A percentile compares a stretch with the other conserved stretches of the same genome.
Evolutionary conservation across 805 yeast species (phyloP).

Genomic region (Candida berthetii): DNA sequence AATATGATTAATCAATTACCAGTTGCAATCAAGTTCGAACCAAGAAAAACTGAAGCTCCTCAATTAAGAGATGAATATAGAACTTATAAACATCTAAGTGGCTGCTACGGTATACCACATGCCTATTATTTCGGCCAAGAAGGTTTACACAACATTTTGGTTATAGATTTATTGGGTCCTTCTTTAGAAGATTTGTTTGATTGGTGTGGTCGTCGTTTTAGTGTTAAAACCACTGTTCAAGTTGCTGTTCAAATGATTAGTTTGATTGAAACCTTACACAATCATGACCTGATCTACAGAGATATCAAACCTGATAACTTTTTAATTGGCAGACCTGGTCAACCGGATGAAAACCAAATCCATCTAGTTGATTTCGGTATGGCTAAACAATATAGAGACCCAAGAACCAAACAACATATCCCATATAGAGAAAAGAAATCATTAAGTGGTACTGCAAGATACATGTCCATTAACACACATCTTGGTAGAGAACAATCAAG

Average conservation of each 20-base stretch:
- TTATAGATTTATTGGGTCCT: slow-evolving; percentile 74
- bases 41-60: slow-evolving; percentile 77
- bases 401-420: slow-evolving; percentile 72
- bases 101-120: slow-evolving; percentile 70
- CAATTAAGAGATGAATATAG: slow-evolving; percentile 77
- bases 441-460: slow-evolving; percentile 78
- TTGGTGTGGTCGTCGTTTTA: slow-evolving; percentile 79
- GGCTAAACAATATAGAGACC: slow-evolving; percentile 83
- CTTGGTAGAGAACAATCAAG: slow-evolving; percentile 79
- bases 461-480: slow-evolving; percentile 87
- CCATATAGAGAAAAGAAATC: slow-evolving; percentile 80
- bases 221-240: slow-evolving; percentile 66
- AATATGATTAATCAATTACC: slow-evolving; percentile 55
- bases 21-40: slow-evolving; percentile 80
- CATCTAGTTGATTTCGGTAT: slow-evolving; percentile 80
- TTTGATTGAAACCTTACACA: slow-evolving; percentile 67
- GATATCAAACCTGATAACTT: slow-evolving; percentile 85
- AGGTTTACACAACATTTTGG: slow-evolving; percentile 72
- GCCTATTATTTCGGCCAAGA: slow-evolving; percentile 85
- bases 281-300: slow-evolving; percentile 69
- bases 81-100: slow-evolving; percentile 67
- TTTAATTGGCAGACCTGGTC: slow-evolving; percentile 57
- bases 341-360: slow-evolving; percentile 57
- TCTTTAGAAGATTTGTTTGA: slow-evolving; percentile 79
- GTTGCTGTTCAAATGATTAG: slow-evolving; percentile 75